These are phyloP conservation scores for Pseudogymnoascus sp. DNA, from an alignment of 2,329 filamentous ascomycete species.

Conservation along the genomic window DNA sequence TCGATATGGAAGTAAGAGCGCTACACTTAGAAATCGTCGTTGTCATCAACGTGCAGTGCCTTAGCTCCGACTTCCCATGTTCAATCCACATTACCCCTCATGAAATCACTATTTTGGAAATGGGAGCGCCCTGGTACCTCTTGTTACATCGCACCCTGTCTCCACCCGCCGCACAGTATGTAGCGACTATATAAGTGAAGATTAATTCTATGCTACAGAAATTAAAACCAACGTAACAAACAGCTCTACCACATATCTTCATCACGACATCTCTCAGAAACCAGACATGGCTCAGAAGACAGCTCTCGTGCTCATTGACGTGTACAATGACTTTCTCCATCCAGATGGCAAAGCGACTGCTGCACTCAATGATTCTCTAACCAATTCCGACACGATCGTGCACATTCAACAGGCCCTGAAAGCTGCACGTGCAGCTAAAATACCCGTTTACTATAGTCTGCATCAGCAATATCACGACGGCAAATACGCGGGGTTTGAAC, in stretches of 20 bases:
- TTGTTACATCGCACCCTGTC: not conserved
- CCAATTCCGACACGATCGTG: slow-evolving; percentile 22
- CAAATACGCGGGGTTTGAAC: slow-evolving; percentile 25
- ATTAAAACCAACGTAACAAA: not conserved
- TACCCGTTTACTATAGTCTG: slow-evolving; percentile 30
- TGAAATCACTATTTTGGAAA: not conserved
- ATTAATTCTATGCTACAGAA: not conserved
- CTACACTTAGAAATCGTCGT: not conserved
- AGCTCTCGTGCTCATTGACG: slow-evolving; percentile 22
- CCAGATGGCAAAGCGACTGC: slow-evolving; percentile 20
- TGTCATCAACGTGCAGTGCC: not conserved
- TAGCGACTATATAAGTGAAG: not conserved
- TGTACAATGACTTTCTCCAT: slow-evolving; percentile 25
- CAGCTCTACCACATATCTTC: not conserved
- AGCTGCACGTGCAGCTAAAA: slow-evolving; percentile 19
- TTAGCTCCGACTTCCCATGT: not conserved
- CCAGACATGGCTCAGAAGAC: slow-evolving; percentile 13
- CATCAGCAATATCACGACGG: slow-evolving; percentile 24
- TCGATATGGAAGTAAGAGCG: not conserved
- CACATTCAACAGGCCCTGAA: slow-evolving; percentile 23
- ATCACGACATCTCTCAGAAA: not conserved
- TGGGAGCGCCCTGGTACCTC: not conserved
- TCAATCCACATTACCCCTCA: not conserved
- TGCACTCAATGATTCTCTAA: slow-evolving; percentile 22
- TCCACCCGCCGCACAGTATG: not conserved